Evolutionary conservation across 345 rosid species (phyloP).

Genomic region (Eucalyptus cloeziana): DNA sequence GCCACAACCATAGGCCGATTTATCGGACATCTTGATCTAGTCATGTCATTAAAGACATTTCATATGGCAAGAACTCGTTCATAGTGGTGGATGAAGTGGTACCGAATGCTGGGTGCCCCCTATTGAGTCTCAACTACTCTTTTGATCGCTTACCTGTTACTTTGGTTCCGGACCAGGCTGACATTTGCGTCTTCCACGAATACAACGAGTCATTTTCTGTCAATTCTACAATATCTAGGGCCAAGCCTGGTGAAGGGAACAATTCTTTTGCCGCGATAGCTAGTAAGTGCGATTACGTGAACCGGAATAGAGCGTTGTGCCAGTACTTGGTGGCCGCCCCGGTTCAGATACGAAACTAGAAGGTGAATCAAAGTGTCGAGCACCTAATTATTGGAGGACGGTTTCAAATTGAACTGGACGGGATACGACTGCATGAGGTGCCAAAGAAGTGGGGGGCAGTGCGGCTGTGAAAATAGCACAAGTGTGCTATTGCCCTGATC

Average conservation of each 20-base stretch:
- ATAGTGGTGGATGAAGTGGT: background rate
- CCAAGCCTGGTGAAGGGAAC: background rate
- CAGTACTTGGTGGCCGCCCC: background rate
- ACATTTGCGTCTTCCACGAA: slow-evolving; percentile 5
- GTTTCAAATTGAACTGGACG: slow-evolving; percentile 9
- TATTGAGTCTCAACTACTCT: background rate
- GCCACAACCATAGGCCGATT: background rate
- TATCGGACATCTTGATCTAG: background rate
- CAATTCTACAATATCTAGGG: background rate
- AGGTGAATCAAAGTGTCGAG: background rate
- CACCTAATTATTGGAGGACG: background rate
- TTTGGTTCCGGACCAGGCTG: slow-evolving; percentile 4
- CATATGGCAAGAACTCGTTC: background rate
- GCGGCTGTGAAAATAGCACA: slow-evolving; percentile 3
- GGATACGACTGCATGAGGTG: slow-evolving; percentile 1
- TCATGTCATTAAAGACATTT: slow-evolving; percentile 2
- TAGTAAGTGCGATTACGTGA: background rate
- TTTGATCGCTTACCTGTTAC: slow-evolving; percentile 7
- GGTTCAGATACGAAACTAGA: background rate
- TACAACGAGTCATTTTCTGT: background rate
- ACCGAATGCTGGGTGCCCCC: background rate
- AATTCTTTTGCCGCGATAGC: slow-evolving; percentile 2
- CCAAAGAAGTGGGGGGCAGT: slow-evolving; percentile 2
- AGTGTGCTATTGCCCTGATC: slow-evolving; percentile 8
- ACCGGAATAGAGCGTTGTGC: background rate